Evolutionary conservation across 306 rosid species (phyloP).

Genomic region (Prunus mongolica): DNA sequence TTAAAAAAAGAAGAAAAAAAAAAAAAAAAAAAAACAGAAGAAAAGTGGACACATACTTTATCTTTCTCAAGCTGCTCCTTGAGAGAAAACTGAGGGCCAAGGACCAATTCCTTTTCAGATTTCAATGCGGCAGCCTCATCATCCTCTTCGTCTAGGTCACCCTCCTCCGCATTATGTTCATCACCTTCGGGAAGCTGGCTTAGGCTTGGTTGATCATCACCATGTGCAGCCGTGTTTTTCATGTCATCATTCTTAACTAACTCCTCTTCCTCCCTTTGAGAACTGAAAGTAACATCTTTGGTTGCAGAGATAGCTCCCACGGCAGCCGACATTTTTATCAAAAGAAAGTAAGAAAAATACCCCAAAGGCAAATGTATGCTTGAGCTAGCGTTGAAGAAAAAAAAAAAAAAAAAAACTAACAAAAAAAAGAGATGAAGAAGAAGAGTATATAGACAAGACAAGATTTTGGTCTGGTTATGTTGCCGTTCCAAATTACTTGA

Average conservation of each 20-base stretch:
- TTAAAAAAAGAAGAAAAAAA: too few species aligned
- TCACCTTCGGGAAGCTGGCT: slow-evolving; percentile 9
- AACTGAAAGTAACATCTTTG: slow-evolving; percentile 40
- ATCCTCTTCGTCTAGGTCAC: slow-evolving; percentile 44
- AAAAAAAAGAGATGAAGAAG: background rate
- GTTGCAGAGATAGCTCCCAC: slow-evolving; percentile 54
- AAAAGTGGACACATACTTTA: slow-evolving; percentile 40
- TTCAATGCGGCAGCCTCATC: slow-evolving; percentile 38
- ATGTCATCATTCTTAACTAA: slow-evolving; percentile 31
- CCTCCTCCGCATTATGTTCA: slow-evolving; percentile 21
- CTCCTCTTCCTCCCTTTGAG: slow-evolving; percentile 44
- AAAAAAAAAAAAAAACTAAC: background rate
- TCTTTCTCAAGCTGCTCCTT: slow-evolving; percentile 94
- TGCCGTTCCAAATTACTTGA: background rate
- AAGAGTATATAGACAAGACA: background rate
- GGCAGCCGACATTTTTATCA: slow-evolving; percentile 54
- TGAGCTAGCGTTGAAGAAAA: background rate
- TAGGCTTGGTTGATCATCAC: slow-evolving; percentile 10
- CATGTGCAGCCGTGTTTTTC: slow-evolving; percentile 26
- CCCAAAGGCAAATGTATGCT: background rate
- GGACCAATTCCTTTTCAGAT: slow-evolving; percentile 40
- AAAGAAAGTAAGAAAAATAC: background rate
- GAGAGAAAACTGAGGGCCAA: slow-evolving; percentile 83
- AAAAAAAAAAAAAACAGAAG: background rate
- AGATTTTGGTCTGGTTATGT: background rate